These are phyloP conservation scores for Exophiala sp. DNA, from an alignment of 2,329 filamentous ascomycete genomes.

Conservation along the genomic window DNA sequence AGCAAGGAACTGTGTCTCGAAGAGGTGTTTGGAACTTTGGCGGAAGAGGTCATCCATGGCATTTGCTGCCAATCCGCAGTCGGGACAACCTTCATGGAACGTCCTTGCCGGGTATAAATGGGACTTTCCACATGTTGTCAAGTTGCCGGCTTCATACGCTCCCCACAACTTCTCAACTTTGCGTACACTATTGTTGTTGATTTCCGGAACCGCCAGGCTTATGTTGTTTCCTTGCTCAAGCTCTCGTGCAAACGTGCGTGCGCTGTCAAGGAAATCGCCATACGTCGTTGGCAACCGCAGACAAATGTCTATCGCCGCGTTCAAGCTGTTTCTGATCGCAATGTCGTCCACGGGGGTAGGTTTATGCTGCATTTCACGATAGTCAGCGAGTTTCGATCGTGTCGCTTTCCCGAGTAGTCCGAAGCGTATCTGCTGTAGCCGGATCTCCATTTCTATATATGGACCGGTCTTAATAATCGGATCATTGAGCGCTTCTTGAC, in stretches of 20 bases:
- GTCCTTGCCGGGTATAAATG: constrained; percentile 23
- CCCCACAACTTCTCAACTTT: constrained; percentile 20
- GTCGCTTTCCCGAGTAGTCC: constrained; percentile 14
- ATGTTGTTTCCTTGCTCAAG: background rate
- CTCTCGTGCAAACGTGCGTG: background rate
- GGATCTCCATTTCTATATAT: constrained; percentile 29
- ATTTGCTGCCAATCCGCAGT: constrained; percentile 18
- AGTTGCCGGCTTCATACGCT: constrained; percentile 6
- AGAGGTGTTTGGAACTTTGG: constrained; percentile 8
- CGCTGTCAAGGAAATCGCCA: background rate
- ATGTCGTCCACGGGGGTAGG: background rate
- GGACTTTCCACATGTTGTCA: constrained; percentile 13
- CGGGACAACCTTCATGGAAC: constrained; percentile 22
- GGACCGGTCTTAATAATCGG: constrained; percentile 15
- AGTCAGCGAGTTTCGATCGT: background rate
- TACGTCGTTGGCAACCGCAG: background rate
- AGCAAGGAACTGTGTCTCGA: constrained; percentile 10
- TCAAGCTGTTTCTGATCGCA: constrained; percentile 1
- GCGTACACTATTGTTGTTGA: constrained; percentile 7
- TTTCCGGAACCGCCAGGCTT: constrained; percentile 2
- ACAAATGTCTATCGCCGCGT: background rate
- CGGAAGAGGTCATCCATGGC: background rate
- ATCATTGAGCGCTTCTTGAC: constrained; percentile 18
- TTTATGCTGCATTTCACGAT: background rate
- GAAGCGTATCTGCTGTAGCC: constrained; percentile 27